Base-by-base conservation (phyloP, 306 rosid genomes). In the Alnus glutinosa region DNA sequence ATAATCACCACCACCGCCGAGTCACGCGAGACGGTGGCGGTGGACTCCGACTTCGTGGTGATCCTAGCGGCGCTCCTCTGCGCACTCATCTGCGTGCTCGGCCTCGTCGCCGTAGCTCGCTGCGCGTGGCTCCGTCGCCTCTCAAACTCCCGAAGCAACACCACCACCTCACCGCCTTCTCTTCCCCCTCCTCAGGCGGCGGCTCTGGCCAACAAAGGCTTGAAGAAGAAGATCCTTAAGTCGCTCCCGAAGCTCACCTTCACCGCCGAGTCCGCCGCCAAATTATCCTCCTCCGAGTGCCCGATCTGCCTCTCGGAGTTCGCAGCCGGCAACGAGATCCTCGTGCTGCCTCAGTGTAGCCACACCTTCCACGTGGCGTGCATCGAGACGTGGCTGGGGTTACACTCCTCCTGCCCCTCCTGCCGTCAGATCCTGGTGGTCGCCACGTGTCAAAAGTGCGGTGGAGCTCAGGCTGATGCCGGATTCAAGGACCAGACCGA, bases 41-140 rank as follows among this genome's bases (percentile, higher is more conserved):
- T 82, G 34, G 83, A 89, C 62, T 88, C 97, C 13, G 92, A 93
- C 77, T 86, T 87, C 84, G 88, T 89, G 61, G 89, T 90, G 18
- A 81, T 91, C 83, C 90, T 93, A 73, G 90, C 93, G 52, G 92
- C 97, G n/a, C 91, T 91, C 34, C 90, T 91, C 81, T 93, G 97
- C 46, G 98, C 95, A 44, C 84, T 91, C 39, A 89, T 91, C 75
- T 91, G 95, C 82, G 89, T 93, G 54, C 87, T 93, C 37, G 92
- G 95, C 49, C 93, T 93, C 47, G 67, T 89, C 55, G 88, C 92
- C 54, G 90, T 91, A 3, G 89, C 93, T 1, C 94, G 97, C 15
- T 93, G 98, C 84, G 89, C 89, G 57, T 93, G 98, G 85, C 87
- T 91, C 59, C 93, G 92, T 44, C 94, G 87, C 62, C 70, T 88